Evolutionary conservation across 1,139 yeast genomes (phyloP).

Genomic region (Geotrichum australiense): DNA sequence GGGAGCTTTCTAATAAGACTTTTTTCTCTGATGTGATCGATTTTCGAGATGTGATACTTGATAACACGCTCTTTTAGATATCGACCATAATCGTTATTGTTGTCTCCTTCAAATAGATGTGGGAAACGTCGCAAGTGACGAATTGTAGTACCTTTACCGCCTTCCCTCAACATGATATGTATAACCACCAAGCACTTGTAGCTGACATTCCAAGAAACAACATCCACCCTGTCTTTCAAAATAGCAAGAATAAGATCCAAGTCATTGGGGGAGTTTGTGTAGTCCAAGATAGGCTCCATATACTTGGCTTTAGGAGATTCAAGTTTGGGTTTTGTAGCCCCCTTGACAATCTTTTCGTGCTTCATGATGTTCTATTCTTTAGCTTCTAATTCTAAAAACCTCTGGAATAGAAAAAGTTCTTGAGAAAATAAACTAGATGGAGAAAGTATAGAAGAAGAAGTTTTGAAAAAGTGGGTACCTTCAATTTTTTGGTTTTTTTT

Average conservation of each 20-base stretch:
- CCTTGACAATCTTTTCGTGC: conserved; percentile 54
- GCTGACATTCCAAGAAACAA: conserved; percentile 77
- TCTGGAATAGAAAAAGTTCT: too few relatives aligned
- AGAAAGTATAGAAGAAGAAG: too few relatives aligned
- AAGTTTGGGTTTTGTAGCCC: conserved; percentile 72
- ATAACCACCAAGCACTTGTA: conserved; percentile 77
- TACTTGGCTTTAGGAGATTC: conserved; percentile 95
- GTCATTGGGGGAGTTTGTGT: conserved; percentile 56
- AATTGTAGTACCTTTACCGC: conserved; percentile 63
- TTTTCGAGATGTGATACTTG: conserved; percentile 58
- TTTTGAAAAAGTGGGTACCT: too few relatives aligned
- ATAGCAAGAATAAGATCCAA: conserved; percentile 64
- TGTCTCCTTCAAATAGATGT: conserved; percentile 50
- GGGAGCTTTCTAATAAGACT: conserved; percentile 52
- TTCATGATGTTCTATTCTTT: conserved; percentile 7
- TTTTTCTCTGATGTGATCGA: conserved; percentile 69
- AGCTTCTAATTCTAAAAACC: too few relatives aligned
- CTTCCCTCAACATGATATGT: conserved; percentile 90
- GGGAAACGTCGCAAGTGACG: conserved; percentile 55
- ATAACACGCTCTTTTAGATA: conserved; percentile 64
- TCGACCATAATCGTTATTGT: conserved; percentile 47
- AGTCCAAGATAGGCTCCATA: conserved; percentile 82
- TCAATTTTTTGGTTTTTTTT: too few relatives aligned
- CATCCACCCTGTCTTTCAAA: conserved; percentile 55
- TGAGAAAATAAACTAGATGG: too few relatives aligned